These are phyloP conservation scores for Phytophthora sansomeana DNA, from an alignment of 352 stramenopile species.

Conservation along the genomic window DNA sequence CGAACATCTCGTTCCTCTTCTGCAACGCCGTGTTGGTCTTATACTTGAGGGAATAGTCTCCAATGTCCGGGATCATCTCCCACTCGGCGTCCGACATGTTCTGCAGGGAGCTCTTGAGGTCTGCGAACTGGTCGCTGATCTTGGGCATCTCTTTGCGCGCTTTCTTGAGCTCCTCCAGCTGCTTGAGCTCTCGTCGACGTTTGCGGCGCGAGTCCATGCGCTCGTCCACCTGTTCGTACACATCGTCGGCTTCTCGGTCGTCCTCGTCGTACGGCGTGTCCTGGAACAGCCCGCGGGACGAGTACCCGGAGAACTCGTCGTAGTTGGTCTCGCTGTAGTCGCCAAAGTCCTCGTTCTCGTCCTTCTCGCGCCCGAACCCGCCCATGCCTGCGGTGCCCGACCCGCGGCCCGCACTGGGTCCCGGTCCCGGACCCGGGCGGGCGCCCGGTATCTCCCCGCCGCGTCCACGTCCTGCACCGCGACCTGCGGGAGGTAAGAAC, in stretches of 20 bases:
- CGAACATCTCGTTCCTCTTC: conserved; percentile 95
- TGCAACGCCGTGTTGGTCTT: conserved; percentile 93
- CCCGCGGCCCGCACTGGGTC: conserved; percentile 58
- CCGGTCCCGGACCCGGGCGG: conserved; percentile 19
- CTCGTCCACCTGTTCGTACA: conserved; percentile 97
- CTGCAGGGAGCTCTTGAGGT: conserved; percentile 95
- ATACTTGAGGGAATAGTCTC: conserved; percentile 95
- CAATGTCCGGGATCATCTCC: conserved; percentile 97
- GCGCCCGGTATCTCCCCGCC: conserved; percentile 17
- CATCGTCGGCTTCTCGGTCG: conserved; percentile 96
- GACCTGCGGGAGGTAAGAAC: conserved; percentile 66
- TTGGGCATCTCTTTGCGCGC: conserved; percentile 89
- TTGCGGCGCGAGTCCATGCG: conserved; percentile 95
- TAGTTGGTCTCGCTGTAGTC: conserved; percentile 94
- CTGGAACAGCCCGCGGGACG: conserved; percentile 88
- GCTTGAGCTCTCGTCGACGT: conserved; percentile 81
- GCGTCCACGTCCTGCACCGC: conserved; percentile 79
- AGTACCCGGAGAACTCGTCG: conserved; percentile 92
- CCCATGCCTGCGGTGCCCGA: conserved; percentile 84
- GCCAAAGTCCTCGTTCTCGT: conserved; percentile 88
- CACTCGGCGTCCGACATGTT: conserved; percentile 95
- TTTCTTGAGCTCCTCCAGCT: conserved; percentile 90
- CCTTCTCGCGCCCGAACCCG: conserved; percentile 84
- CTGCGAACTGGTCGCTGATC: conserved; percentile 97
- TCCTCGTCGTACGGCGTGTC: conserved; percentile 96